phyloP scores from a whole-genome alignment of 371 early-diverging fungal species.

The Mortierella sp. region DNA sequence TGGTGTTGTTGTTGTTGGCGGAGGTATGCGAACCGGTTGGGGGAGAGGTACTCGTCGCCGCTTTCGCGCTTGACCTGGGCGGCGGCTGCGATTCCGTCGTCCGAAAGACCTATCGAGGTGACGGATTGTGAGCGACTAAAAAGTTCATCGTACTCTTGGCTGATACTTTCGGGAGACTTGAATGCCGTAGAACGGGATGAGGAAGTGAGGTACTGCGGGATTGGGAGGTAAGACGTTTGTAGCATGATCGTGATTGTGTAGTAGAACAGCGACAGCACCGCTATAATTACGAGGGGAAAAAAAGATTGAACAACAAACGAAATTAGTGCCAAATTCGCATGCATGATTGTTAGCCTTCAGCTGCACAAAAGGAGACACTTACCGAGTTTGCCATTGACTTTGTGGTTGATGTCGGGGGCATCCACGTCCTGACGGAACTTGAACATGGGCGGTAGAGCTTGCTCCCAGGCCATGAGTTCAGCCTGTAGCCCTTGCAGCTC shows the following conservation, averaged over 20 bases:
- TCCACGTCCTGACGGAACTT: slow-evolving; percentile 46
- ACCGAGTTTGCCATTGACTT: slow-evolving; percentile 51
- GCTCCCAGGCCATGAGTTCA: slow-evolving; percentile 48
- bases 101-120: slow-evolving; percentile 17
- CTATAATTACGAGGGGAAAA: not conserved
- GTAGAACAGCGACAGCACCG: slow-evolving; percentile 38
- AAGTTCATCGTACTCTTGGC: slow-evolving; percentile 36
- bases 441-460: slow-evolving; percentile 20
- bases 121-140: slow-evolving; percentile 28
- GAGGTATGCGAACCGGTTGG: slow-evolving; percentile 27
- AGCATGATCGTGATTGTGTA: slow-evolving; percentile 56
- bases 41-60: slow-evolving; percentile 29
- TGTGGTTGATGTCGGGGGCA: slow-evolving; percentile 39
- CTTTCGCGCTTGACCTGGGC: slow-evolving; percentile 30
- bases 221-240: slow-evolving; percentile 49
- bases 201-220: slow-evolving; percentile 41
- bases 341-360: not conserved
- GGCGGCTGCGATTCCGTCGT: slow-evolving; percentile 7
- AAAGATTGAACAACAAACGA: not conserved
- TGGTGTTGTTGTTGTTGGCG: slow-evolving; percentile 10
- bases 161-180: slow-evolving; percentile 39
- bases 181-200: slow-evolving; percentile 17
- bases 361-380: slow-evolving; percentile 1
- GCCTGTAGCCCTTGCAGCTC: slow-evolving; percentile 47
- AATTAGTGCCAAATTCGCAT: not conserved